phyloP scores from a whole-genome alignment of 1,284 basidiomycete species.

The Apiotrichum gamsii region DNA sequence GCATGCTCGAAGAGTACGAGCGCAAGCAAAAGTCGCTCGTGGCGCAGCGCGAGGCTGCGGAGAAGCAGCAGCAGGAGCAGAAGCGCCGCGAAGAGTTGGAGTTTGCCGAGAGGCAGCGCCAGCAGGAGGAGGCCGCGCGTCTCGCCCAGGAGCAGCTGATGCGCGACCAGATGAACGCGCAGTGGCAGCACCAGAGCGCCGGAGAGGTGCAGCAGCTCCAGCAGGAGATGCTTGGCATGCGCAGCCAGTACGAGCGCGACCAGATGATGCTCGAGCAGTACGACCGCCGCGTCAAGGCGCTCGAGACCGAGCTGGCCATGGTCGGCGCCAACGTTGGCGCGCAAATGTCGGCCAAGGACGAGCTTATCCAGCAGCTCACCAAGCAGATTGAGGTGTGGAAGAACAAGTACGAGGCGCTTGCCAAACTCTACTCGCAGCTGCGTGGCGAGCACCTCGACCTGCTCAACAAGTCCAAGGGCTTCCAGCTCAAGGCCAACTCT shows the following conservation, averaged over 20 bases:
- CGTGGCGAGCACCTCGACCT: conserved; percentile 96
- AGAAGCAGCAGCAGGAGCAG: conserved; percentile 66
- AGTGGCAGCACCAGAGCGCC: conserved; percentile 52
- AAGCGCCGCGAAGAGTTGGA: conserved; percentile 79
- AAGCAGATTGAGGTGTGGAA: conserved; percentile 96
- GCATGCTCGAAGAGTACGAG: conserved; percentile 94
- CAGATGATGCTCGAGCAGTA: conserved; percentile 98
- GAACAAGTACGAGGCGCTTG: conserved; percentile 97
- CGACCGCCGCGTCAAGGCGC: conserved; percentile 89
- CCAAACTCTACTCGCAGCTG: conserved; percentile 97
- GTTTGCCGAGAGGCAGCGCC: conserved; percentile 61
- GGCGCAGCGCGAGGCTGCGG: conserved; percentile 74
- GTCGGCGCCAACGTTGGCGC: conserved; percentile 75
- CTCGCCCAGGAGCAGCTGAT: conserved; percentile 80
- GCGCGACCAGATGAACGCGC: conserved; percentile 69
- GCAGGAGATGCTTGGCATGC: conserved; percentile 82
- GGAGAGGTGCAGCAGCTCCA: conserved; percentile 64
- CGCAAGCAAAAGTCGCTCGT: conserved; percentile 82
- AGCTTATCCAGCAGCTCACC: conserved; percentile 90
- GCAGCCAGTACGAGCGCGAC: conserved; percentile 96
- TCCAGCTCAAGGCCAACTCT: conserved; percentile 97
- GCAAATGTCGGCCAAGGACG: conserved; percentile 89
- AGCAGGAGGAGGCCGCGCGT: conserved; percentile 72
- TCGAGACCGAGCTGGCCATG: conserved; percentile 83
- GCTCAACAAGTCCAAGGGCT: conserved; percentile 92